These are phyloP conservation scores for Neoarthrinium moseri DNA, from an alignment of 2,329 filamentous ascomycete genomes.

Conservation along the genomic window DNA sequence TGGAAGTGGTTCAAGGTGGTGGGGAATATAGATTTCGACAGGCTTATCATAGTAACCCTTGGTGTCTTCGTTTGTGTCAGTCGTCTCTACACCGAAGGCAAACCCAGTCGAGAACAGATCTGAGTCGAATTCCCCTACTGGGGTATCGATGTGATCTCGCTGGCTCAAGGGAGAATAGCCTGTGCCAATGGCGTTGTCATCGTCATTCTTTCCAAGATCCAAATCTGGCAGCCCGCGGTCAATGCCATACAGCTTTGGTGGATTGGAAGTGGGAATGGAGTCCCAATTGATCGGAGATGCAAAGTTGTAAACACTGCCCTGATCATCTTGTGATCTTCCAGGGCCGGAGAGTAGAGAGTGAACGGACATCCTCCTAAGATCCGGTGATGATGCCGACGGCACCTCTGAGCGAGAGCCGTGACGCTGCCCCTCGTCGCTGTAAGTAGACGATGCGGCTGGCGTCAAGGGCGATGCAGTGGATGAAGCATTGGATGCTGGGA, in stretches of 20 bases:
- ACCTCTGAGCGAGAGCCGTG: slow-evolving; percentile 18
- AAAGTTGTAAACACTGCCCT: slow-evolving; percentile 19
- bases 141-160: slow-evolving; percentile 22
- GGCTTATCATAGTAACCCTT: slow-evolving; percentile 70
- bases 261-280: slow-evolving; percentile 16
- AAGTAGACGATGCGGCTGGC: slow-evolving; percentile 37
- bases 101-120: slow-evolving; percentile 39
- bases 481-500: slow-evolving; percentile 21
- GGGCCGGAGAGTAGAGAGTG: slow-evolving; percentile 59
- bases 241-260: slow-evolving; percentile 60
- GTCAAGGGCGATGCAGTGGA: slow-evolving; percentile 36
- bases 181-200: slow-evolving; percentile 60
- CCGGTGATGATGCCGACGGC: slow-evolving; percentile 19
- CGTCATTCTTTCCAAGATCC: slow-evolving; percentile 71
- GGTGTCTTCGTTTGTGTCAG: slow-evolving; percentile 53
- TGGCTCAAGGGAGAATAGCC: slow-evolving; percentile 29
- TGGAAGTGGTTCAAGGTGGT: slow-evolving; percentile 47
- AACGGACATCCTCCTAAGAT: slow-evolving; percentile 54
- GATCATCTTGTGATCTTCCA: slow-evolving; percentile 19
- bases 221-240: slow-evolving; percentile 69
- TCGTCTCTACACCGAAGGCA: slow-evolving; percentile 44
- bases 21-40: slow-evolving; percentile 58
- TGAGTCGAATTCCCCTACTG: slow-evolving; percentile 31
- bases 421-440: slow-evolving; percentile 34
- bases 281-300: slow-evolving; percentile 22